phyloP scores from a whole-genome alignment of 306 rosid genomes.

The Fragaria iinumae region DNA sequence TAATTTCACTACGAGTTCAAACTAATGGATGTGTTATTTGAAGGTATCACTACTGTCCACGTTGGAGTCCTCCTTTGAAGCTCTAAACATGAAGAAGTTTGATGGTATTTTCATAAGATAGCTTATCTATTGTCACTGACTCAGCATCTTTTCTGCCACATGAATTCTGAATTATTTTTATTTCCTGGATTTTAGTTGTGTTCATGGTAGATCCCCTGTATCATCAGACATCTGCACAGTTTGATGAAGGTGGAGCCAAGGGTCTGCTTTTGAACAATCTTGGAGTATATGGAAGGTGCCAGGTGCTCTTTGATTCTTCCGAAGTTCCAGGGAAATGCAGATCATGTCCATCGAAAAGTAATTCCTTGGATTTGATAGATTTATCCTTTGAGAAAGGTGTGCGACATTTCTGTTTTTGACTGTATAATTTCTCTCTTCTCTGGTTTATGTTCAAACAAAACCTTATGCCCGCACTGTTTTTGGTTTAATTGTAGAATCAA shows the following conservation, averaged over 20 bases:
- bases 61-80: constrained; percentile 35
- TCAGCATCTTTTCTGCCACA: not conserved
- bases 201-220: constrained; percentile 89
- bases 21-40: constrained; percentile 14
- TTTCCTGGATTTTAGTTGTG: constrained; percentile 54
- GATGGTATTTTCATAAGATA: constrained; percentile 27
- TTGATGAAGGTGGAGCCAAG: constrained; percentile 97
- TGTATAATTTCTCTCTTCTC: not conserved
- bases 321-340: constrained; percentile 77
- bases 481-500: constrained; percentile 16
- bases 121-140: constrained; percentile 10
- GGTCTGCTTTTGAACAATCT: constrained; percentile 91
- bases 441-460: not conserved
- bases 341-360: constrained; percentile 17
- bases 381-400: constrained; percentile 27
- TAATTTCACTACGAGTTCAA: not conserved
- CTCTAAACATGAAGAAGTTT: constrained; percentile 29
- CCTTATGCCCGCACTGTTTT: not conserved
- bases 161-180: constrained; percentile 30
- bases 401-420: not conserved
- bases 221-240: constrained; percentile 89
- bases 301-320: constrained; percentile 81
- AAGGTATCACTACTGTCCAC: constrained; percentile 30
- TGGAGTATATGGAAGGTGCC: constrained; percentile 81
- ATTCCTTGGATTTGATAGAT: constrained; percentile 24